Conservation (phyloP, 331 rosid genomes). For the Pyracantha coccinea region DNA sequence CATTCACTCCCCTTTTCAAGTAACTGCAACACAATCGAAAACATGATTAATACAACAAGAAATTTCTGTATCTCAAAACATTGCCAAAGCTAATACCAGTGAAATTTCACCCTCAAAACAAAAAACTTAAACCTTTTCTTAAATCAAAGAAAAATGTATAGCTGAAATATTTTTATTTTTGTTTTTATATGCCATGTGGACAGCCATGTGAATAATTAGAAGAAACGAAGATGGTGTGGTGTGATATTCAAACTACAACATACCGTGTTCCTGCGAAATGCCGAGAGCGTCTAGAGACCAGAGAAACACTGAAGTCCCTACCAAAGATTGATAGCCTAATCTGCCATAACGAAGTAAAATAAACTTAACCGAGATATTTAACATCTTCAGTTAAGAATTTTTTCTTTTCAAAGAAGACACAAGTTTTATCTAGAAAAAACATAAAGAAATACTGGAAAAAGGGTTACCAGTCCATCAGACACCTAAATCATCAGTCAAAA, state of each 20-base stretch:
- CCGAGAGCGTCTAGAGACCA: constrained; percentile 92
- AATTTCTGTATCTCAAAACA: neutral
- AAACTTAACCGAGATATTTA: constrained; percentile 14
- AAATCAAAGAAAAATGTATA: neutral
- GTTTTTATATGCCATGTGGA: neutral
- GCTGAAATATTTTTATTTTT: neutral
- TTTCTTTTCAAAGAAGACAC: neutral
- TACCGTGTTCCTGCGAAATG: constrained; percentile 99
- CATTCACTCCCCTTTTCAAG: constrained; percentile 96
- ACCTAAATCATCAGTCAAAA: neutral
- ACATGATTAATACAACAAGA: neutral
- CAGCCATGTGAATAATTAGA: neutral
- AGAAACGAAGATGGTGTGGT: neutral
- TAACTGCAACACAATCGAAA: constrained; percentile 45
- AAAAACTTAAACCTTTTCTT: neutral
- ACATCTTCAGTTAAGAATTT: neutral
- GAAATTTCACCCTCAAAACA: neutral
- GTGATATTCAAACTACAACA: neutral
- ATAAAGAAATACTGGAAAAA: neutral
- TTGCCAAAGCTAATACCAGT: neutral
- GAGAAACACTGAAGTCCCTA: constrained; percentile 77
- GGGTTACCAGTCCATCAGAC: neutral
- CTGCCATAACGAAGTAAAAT: constrained; percentile 38
- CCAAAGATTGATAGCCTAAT: constrained; percentile 78
- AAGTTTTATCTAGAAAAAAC: neutral